Base-by-base conservation (phyloP, 306 rosid species). In the Alnus rubra region DNA sequence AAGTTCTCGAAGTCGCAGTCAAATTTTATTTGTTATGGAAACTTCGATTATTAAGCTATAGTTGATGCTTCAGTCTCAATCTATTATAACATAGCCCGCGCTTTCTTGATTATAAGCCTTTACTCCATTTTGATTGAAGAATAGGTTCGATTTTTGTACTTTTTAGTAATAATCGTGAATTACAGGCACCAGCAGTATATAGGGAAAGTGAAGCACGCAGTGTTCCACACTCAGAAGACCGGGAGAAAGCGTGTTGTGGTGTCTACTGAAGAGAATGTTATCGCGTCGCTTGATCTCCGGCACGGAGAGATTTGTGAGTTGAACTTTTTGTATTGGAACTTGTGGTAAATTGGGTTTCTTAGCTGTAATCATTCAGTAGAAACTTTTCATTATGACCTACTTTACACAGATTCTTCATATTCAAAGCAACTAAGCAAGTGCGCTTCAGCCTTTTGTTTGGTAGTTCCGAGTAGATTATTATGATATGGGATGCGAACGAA, bases 261-360 rank as follows among this genome's bases (percentile, higher is more conserved):
- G 75, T 93, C 97, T 31, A 96, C 98, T 4, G 96, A 93, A 82
- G 98, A 96, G 92, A 96, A 93, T 77, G 97, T 91, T 8, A 74
- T 96, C 74, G 98, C 99, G n/a, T 96, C 99, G 7, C 98, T 96
- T 49, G 98, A 96, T 86, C 99, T 96, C 80, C 97, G 99, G 56
- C 99, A 75, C 48, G 99, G 99, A 82, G 98, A 93, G 85, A 93
- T 96, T 77, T 90, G 99, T 96, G 79, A 71, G 98, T 79, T 16
- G 59, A 10, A 56, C 50, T 76, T 71, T 42, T 51, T 42, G 42
- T 53, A 3, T 37, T 56, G 70, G 16, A 63, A 33, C 42, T 6
- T 31, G 16, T 63, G 47, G n/a, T 0, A 15, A 63, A 63, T 33
- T 33, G 69, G 45, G 19, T 64, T 10, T 35, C n/a, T 15, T 60